phyloP scores from a whole-genome alignment of 108 stramenopile genomes.

The Cyclotella cryptica region DNA sequence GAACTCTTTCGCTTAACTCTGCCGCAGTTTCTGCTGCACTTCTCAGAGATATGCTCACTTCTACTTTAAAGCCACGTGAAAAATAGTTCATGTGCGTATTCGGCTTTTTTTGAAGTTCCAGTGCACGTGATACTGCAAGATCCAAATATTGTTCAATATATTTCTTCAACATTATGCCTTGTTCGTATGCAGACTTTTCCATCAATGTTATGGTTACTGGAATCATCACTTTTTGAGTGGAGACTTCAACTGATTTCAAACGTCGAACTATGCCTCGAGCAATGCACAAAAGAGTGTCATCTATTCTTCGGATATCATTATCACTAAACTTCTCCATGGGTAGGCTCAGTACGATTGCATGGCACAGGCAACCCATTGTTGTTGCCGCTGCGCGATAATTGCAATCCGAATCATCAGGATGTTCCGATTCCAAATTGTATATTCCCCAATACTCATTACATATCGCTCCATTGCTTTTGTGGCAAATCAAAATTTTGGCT shows the following conservation, averaged over 20 bases:
- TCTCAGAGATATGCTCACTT: conserved; percentile 5
- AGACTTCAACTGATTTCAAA: background rate
- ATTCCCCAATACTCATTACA: background rate
- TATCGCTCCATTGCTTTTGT: background rate
- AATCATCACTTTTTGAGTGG: background rate
- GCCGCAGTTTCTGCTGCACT: conserved; percentile 12
- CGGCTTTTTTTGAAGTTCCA: background rate
- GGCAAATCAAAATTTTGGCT: conserved; percentile 9
- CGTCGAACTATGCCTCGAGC: conserved; percentile 19
- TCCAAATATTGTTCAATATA: conserved; percentile 30
- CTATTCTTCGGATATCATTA: conserved; percentile 7
- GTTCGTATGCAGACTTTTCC: background rate
- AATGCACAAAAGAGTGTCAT: conserved; percentile 22
- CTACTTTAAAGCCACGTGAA: background rate
- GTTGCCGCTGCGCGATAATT: conserved; percentile 24
- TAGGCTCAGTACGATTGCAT: conserved; percentile 24
- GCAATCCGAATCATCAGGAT: too few species aligned
- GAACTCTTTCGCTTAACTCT: conserved; percentile 5
- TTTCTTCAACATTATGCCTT: background rate
- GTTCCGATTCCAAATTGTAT: background rate
- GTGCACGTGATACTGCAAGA: conserved; percentile 3
- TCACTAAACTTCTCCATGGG: background rate
- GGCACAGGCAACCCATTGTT: conserved; percentile 17
- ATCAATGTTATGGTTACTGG: background rate
- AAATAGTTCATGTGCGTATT: background rate